Percentiles rank a stretch among this genome's conserved stretches.
Evolutionary conservation across 805 yeast species (phyloP).

Genomic region (Metschnikowia colocasiae): DNA sequence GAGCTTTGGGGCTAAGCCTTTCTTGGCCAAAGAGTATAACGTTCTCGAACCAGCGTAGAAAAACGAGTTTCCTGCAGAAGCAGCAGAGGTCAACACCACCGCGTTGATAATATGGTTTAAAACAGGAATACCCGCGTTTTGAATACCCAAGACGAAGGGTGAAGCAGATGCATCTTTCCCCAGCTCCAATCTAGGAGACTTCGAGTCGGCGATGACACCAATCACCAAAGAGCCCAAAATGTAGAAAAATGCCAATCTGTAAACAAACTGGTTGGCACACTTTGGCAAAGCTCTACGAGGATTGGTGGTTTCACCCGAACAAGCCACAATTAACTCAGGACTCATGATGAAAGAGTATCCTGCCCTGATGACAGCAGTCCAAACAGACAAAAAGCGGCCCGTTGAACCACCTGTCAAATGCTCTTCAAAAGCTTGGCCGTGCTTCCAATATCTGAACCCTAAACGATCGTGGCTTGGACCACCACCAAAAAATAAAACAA

Average conservation of each 20-base stretch:
- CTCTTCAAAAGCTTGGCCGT: conserved; percentile 34
- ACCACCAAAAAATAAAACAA: conserved; percentile 21
- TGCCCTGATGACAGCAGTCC: conserved; percentile 27
- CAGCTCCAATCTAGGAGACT: conserved; percentile 21
- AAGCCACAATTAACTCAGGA: conserved; percentile 54
- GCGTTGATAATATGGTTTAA: conserved; percentile 80
- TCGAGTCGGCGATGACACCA: conserved; percentile 35
- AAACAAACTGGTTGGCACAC: conserved; percentile 57
- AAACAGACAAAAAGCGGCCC: conserved; percentile 21
- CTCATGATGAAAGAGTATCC: conserved; percentile 26
- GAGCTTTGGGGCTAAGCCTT: conserved; percentile 18
- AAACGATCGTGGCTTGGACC: conserved; percentile 21
- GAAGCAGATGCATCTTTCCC: conserved; percentile 56
- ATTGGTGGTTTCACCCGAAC: conserved; percentile 56
- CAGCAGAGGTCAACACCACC: conserved; percentile 62
- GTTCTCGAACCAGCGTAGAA: conserved; percentile 20
- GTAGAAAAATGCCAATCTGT: conserved; percentile 43
- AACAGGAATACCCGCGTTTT: conserved; percentile 56
- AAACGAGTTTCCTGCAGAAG: conserved; percentile 28
- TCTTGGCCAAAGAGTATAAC: conserved; percentile 18
- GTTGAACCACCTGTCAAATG: conserved; percentile 37
- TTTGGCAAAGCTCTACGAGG: conserved; percentile 61
- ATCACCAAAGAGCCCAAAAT: conserved; percentile 39
- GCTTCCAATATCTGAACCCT: conserved; percentile 22
- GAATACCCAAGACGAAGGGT: conserved; percentile 84